Evolutionary conservation across 352 stramenopile genomes (phyloP).

Genomic region (Globisporangium megalacanthum): DNA sequence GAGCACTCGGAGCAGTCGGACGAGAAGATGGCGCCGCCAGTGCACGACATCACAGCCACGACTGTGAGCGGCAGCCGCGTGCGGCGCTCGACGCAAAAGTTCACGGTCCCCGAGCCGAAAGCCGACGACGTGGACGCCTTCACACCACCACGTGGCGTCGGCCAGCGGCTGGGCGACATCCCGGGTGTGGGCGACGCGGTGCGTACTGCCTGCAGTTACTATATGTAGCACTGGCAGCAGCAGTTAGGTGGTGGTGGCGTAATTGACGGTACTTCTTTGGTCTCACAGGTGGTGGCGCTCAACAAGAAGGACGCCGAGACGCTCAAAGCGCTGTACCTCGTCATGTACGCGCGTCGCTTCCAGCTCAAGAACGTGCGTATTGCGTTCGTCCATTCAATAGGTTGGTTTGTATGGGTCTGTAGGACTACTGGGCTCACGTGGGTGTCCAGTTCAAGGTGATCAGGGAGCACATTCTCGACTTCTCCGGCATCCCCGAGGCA

Average conservation of each 20-base stretch:
- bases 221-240: neutral
- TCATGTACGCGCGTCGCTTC: conserved; percentile 76
- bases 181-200: conserved; percentile 46
- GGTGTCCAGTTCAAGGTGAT: conserved; percentile 57
- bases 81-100: conserved; percentile 63
- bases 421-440: neutral
- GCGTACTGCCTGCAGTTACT: neutral
- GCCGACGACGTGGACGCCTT: conserved; percentile 61
- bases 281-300: conserved; percentile 47
- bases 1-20: neutral
- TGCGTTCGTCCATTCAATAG: conserved; percentile 12
- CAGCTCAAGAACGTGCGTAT: conserved; percentile 63
- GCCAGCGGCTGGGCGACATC: conserved; percentile 63
- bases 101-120: conserved; percentile 43
- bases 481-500: conserved; percentile 48
- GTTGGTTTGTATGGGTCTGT: neutral
- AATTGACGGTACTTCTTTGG: conserved; percentile 1
- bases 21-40: conserved; percentile 7
- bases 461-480: conserved; percentile 80
- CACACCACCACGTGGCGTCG: conserved; percentile 41
- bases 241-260: neutral
- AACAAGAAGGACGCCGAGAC: conserved; percentile 69
- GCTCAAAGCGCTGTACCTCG: conserved; percentile 73
- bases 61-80: conserved; percentile 38
- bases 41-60: conserved; percentile 16